Percentiles rank a stretch among this genome's conserved stretches.
Evolutionary conservation across 768 basidiomycete species (phyloP).

Genomic region (Psilocybe tampanensis): DNA sequence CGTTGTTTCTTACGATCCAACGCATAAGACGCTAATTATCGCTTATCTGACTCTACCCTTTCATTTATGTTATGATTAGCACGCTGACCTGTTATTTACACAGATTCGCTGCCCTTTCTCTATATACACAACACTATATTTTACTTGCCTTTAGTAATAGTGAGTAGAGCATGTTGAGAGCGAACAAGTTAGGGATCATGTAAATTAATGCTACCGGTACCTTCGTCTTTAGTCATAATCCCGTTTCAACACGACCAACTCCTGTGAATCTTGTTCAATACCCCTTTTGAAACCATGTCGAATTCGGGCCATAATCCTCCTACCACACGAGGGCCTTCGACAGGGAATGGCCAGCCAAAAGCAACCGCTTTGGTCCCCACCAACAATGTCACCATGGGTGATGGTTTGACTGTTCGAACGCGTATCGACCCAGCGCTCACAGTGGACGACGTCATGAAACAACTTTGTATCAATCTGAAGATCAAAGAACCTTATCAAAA

Average conservation of each 20-base stretch:
- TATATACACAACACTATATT: not conserved
- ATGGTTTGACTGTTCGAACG: constrained; percentile 75
- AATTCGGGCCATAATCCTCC: constrained; percentile 25
- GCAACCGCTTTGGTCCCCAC: constrained; percentile 68
- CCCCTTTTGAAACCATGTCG: constrained; percentile 27
- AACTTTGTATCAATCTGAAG: constrained; percentile 80
- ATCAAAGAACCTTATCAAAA: constrained; percentile 72
- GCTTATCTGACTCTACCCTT: constrained; percentile 42
- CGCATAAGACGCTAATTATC: constrained; percentile 39
- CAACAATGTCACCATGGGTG: constrained; percentile 79
- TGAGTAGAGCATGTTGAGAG: constrained; percentile 18
- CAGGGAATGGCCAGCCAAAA: constrained; percentile 42
- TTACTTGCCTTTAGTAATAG: constrained; percentile 9
- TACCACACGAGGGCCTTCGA: constrained; percentile 32
- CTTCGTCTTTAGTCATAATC: constrained; percentile 12
- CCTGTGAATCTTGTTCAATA: not conserved
- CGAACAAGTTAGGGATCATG: constrained; percentile 18
- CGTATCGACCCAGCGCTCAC: constrained; percentile 84
- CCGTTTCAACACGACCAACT: constrained; percentile 5
- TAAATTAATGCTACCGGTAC: constrained; percentile 15
- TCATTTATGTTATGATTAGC: not conserved
- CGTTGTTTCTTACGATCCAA: constrained; percentile 26
- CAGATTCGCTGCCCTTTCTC: not conserved
- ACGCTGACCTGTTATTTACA: not conserved
- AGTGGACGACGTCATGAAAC: constrained; percentile 83